Base-by-base conservation (phyloP, 1,284 basidiomycete genomes). In the Laetiporus sulphureus region DNA sequence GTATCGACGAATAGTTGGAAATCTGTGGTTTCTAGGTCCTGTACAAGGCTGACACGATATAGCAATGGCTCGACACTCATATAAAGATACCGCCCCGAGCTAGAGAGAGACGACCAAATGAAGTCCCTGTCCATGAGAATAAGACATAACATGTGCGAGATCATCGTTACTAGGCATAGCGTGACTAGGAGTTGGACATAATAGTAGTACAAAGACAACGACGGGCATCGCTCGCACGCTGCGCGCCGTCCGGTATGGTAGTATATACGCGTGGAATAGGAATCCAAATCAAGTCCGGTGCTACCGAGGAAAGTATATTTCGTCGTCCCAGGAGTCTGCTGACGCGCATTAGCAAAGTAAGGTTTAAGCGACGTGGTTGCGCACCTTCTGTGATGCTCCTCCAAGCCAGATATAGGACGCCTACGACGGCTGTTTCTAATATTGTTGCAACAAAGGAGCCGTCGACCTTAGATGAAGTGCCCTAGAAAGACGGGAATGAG, bases 321-420 rank as follows among this genome's bases (percentile, higher is more conserved):
- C 51, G 41, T 56, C 54, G 38, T 56, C 54, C 52, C 52, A 56
- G 33, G 50, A 48, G 22, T 54, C 54, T 56, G 48, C 8, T 5
- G 15, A 29, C 23, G 19, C 8, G 15, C 32, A 23, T 23, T 11
- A 23, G 12, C 18, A 21, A 27, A 4, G 19, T 19, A 15, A 12
- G 25, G 16, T 21, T 29, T 19, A 19, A 30, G 7, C 16, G 15
- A 23, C 20, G 29, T 20, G 15, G 22, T n/a, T n/a, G 66, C 79
- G 51, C 46, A 90, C 86, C 80, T 77, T 90, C 87, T 11, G 86
- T 90, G 49, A 90, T 90, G 57, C 80, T 81, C 59, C 71, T 73
- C 91, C 91, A 93, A 19, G 77, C 89, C 13, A 83, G 58, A 60
- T 79, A 91, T 15, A 93, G 50, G 11, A 77, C 67, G n/a, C 69